Percentiles rank a stretch among this genome's conserved stretches.
phyloP scores from a whole-genome alignment of 2,329 filamentous ascomycete species.

The Phaeosphaeria sp. region DNA sequence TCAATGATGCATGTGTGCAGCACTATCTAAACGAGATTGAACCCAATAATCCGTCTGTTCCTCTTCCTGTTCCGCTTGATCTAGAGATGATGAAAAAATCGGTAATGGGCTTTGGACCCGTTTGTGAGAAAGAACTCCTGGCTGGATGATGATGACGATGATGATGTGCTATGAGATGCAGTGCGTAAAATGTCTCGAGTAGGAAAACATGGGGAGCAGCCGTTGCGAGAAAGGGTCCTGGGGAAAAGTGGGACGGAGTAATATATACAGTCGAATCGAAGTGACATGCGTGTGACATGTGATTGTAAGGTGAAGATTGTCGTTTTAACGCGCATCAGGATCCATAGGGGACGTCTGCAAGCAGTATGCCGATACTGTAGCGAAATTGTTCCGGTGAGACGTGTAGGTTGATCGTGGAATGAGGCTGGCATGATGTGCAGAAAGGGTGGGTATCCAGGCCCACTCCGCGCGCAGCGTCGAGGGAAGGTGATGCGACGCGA shows the following conservation, averaged over 20 bases:
- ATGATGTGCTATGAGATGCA: not conserved
- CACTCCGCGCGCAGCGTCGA: not conserved
- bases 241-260: slow-evolving; percentile 1
- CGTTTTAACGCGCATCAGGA: not conserved
- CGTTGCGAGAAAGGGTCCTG: not conserved
- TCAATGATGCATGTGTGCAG: not conserved
- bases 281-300: not conserved
- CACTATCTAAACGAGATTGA: not conserved
- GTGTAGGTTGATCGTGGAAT: not conserved
- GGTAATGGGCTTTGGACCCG: not conserved
- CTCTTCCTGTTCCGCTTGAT: not conserved
- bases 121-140: not conserved
- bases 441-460: not conserved
- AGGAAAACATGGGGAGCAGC: not conserved
- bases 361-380: not conserved
- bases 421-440: not conserved
- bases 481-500: not conserved
- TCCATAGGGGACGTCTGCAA: not conserved
- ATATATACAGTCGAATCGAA: slow-evolving; percentile 1
- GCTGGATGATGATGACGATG: not conserved
- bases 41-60: not conserved
- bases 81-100: not conserved
- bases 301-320: not conserved
- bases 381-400: not conserved
- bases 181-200: not conserved